A percentile compares a stretch with the other conserved stretches of the same genome.
phyloP scores from a whole-genome alignment of 2,329 filamentous ascomycete genomes.

The Pseudogymnoascus sp. region DNA sequence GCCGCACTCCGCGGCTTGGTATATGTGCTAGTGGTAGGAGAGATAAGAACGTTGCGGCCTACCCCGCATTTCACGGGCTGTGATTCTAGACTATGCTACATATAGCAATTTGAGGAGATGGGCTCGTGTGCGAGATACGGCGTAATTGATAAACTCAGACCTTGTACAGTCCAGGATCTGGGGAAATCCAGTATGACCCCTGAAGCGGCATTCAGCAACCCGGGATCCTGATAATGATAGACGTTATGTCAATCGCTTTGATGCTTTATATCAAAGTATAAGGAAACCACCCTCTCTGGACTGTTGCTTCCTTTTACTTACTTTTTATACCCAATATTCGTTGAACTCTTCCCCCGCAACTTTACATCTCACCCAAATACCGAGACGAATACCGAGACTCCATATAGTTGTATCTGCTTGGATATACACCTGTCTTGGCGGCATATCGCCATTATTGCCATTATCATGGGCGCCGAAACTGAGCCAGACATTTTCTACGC shows the following conservation, averaged over 20 bases:
- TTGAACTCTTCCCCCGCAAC: background rate
- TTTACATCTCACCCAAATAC: background rate
- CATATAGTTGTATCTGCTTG: background rate
- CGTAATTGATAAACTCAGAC: too few species aligned
- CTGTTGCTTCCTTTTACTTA: background rate
- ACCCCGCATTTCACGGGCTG: too few species aligned
- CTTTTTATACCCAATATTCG: background rate
- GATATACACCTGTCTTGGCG: background rate
- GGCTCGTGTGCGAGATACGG: too few species aligned
- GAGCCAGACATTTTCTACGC: background rate
- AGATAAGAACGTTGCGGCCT: too few species aligned
- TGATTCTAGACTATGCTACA: too few species aligned
- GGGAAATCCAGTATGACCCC: background rate
- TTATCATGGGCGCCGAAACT: background rate
- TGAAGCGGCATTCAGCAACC: background rate
- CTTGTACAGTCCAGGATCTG: background rate
- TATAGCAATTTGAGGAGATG: too few species aligned
- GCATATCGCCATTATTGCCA: background rate
- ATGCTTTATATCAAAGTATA: background rate
- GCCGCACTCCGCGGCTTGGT: too few species aligned
- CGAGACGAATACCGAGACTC: background rate
- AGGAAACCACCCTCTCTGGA: background rate
- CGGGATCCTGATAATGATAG: background rate
- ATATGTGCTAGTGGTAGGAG: too few species aligned
- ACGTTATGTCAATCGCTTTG: background rate